A percentile compares a stretch with the other conserved stretches of the same genome.
Conservation (phyloP, 2,329 filamentous ascomycete species). For the Aspergillus pseudoterreus region DNA sequence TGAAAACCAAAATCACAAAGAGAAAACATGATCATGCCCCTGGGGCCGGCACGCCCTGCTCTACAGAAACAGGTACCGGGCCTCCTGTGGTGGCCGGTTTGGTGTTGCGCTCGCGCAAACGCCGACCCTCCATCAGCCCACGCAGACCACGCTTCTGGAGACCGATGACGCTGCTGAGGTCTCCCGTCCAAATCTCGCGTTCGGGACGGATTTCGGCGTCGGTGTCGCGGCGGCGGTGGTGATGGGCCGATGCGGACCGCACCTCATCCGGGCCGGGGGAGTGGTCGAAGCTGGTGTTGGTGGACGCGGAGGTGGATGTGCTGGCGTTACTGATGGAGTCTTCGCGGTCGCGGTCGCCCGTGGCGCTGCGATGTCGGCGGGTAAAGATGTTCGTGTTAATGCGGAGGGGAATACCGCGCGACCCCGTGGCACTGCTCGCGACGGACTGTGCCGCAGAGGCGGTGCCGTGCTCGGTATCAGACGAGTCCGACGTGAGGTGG, state of each 20-base stretch:
- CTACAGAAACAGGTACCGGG: neutral
- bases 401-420: conserved; percentile 34
- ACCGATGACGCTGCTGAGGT: conserved; percentile 82
- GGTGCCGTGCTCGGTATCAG: conserved; percentile 36
- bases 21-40: neutral
- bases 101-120: conserved; percentile 69
- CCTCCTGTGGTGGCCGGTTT: conserved; percentile 24
- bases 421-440: conserved; percentile 25
- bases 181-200: conserved; percentile 69
- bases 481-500: conserved; percentile 34
- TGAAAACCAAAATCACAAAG: neutral
- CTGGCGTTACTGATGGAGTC: conserved; percentile 39
- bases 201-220: conserved; percentile 31
- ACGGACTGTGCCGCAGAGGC: conserved; percentile 22
- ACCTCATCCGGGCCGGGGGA: conserved; percentile 34
- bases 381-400: conserved; percentile 38
- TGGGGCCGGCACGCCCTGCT: neutral
- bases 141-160: conserved; percentile 89
- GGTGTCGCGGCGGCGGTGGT: conserved; percentile 38
- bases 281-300: conserved; percentile 35
- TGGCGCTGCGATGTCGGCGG: conserved; percentile 17
- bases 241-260: conserved; percentile 15
- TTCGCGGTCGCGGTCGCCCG: conserved; percentile 26
- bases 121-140: conserved; percentile 89
- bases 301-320: conserved; percentile 36